Conservation (phyloP, 108 stramenopile genomes). For the Cyclotella cryptica region DNA sequence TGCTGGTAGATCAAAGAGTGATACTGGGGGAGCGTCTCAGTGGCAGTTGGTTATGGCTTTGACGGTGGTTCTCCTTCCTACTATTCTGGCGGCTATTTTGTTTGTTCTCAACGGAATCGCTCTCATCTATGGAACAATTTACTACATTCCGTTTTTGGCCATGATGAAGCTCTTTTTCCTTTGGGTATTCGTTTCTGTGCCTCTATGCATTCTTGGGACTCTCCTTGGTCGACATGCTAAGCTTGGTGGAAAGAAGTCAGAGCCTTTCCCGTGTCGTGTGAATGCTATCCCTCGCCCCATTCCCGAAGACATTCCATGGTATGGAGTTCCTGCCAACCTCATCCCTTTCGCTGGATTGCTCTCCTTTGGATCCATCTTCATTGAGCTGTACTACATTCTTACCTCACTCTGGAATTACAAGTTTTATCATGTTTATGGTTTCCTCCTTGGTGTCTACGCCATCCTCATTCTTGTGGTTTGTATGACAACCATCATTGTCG, state of each 20-base stretch:
- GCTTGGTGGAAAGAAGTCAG: constrained; percentile 50
- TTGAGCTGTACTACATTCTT: constrained; percentile 97
- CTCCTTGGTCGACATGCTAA: constrained; percentile 92
- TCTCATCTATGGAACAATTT: constrained; percentile 89
- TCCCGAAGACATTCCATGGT: constrained; percentile 94
- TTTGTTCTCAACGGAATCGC: constrained; percentile 85
- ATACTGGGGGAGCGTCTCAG: constrained; percentile 49
- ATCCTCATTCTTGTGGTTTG: constrained; percentile 96
- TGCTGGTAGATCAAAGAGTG: constrained; percentile 52
- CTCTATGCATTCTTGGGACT: constrained; percentile 93
- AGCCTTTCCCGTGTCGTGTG: constrained; percentile 95
- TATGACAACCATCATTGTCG: constrained; percentile 97
- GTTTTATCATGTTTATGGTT: constrained; percentile 99
- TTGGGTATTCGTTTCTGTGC: constrained; percentile 95
- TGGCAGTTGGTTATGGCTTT: constrained; percentile 93
- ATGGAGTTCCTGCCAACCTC: constrained; percentile 88
- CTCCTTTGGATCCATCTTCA: constrained; percentile 97
- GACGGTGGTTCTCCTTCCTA: constrained; percentile 91
- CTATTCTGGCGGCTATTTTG: constrained; percentile 68
- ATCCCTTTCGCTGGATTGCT: constrained; percentile 91
- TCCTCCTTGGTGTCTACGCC: constrained; percentile 93
- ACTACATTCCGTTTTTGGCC: constrained; percentile 89
- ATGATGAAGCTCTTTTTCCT: constrained; percentile 92
- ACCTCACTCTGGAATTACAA: constrained; percentile 97
- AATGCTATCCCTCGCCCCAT: constrained; percentile 97